Base-by-base conservation (phyloP, 2,329 filamentous ascomycete genomes). In the Colletotrichum sp. region DNA sequence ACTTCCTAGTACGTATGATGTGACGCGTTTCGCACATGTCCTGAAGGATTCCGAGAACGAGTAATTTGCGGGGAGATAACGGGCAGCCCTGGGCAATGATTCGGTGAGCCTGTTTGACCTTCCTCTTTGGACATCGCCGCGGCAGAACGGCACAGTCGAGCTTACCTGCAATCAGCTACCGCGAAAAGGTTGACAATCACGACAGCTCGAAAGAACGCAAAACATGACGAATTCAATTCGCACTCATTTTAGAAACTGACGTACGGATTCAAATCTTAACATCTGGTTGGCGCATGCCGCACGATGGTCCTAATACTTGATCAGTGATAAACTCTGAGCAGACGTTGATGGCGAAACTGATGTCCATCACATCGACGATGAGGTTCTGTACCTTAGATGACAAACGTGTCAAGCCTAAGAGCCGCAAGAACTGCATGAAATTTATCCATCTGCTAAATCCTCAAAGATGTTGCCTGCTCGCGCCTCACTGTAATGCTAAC, bases 101-200 rank as follows among this genome's bases (percentile, higher is more conserved):
- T 75, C 70, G 70, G 48, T 16, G 7, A 55, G 3, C 19, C 15
- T 8, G 12, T 75, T 52, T 15, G 30, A 73, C 73, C 73, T 75
- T 68, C 73, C 73, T 73, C 30, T 75, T 71, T 68, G 13, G 64
- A 66, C 27, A 25, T 25, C 25, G 12, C 27, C 32, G 52, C 69
- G 69, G 63, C 72, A 44, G 6, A 16, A 2, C 64, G 70, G 57
- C 64, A 69, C 22, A 27, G 30, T 1, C 19, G 11, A 52, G 68
- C 22, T 48, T 27, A 36, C 39, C 34, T 8, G 48, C 22, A 13
- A 39, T n/a, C 8, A 60, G 22, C 34, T 34, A 27, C 34, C 8
- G 30, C 25, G 15, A 28, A 60, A 32, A n/a, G 19, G 22, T 32
- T n/a, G 12, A 2, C 7, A 8, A 32, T 60, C 11, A n/a, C 27